Evolutionary conservation across 2,329 filamentous ascomycete species (phyloP).

Genomic region (Lachnellula cervina): DNA sequence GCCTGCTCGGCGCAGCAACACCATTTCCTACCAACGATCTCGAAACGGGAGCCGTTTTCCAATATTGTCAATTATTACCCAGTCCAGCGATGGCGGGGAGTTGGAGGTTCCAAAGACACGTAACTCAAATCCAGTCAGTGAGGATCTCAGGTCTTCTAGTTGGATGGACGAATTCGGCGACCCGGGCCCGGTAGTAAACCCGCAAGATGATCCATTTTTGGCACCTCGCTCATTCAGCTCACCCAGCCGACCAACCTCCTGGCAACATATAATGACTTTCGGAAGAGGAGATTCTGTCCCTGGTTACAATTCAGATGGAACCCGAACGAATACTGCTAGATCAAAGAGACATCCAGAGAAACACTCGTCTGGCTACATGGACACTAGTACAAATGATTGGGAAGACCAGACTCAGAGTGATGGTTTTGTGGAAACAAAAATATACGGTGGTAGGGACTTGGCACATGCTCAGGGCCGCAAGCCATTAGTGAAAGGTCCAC

Average conservation of each 20-base stretch:
- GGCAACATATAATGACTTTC: conserved; percentile 14
- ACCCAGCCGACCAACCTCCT: not conserved
- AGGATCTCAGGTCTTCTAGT: not conserved
- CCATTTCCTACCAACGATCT: not conserved
- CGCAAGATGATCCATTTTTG: not conserved
- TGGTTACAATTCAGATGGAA: conserved; percentile 4
- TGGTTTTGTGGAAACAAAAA: conserved; percentile 5
- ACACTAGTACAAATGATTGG: not conserved
- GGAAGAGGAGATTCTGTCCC: conserved; percentile 8
- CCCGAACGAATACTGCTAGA: not conserved
- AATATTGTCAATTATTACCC: not conserved
- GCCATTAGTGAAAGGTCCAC: conserved; percentile 17
- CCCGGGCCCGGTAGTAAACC: conserved; percentile 11
- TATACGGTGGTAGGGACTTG: conserved; percentile 1
- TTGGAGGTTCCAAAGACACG: not conserved
- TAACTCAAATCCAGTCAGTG: not conserved
- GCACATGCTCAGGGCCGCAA: conserved; percentile 8
- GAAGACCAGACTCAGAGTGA: conserved; percentile 2
- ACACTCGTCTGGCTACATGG: not conserved
- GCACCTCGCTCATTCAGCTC: not conserved
- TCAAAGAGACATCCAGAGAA: not conserved
- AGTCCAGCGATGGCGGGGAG: not conserved
- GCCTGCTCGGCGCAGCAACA: not conserved
- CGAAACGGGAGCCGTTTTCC: not conserved
- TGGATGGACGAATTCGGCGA: conserved; percentile 20